These are phyloP conservation scores for Phialocephala subalpina DNA, from an alignment of 2,329 filamentous ascomycete species.

Conservation along the genomic window DNA sequence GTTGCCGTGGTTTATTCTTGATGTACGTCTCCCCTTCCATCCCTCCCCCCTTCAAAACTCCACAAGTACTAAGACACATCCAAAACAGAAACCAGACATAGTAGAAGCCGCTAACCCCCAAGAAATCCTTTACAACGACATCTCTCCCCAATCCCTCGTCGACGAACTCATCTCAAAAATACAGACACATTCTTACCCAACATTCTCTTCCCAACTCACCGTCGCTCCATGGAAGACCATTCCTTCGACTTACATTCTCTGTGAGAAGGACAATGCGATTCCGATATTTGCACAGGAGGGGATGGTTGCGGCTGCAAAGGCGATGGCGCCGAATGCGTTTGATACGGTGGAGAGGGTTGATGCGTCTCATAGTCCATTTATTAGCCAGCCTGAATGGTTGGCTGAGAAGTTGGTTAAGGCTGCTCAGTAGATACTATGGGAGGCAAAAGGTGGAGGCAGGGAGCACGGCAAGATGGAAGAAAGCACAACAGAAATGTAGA, in stretches of 20 bases:
- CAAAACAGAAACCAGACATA: constrained; percentile 13
- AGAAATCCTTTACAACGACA: constrained; percentile 48
- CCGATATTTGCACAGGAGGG: constrained; percentile 45
- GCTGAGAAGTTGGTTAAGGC: constrained; percentile 29
- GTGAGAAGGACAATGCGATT: constrained; percentile 49
- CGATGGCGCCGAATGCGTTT: constrained; percentile 26
- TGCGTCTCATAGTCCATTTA: constrained; percentile 37
- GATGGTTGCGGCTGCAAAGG: constrained; percentile 42
- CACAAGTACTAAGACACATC: neutral
- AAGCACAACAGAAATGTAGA: too few relatives aligned
- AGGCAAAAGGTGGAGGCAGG: neutral
- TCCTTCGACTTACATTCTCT: constrained; percentile 50
- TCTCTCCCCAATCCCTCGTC: constrained; percentile 37
- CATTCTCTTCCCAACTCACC: constrained; percentile 38
- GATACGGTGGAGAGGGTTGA: constrained; percentile 33
- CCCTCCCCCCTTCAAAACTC: neutral
- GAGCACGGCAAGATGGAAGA: too few relatives aligned
- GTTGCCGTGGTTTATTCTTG: constrained; percentile 30
- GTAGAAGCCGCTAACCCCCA: constrained; percentile 32
- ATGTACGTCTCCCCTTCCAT: constrained; percentile 18
- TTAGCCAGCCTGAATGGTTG: constrained; percentile 34
- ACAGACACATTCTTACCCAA: constrained; percentile 41
- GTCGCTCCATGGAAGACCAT: constrained; percentile 50
- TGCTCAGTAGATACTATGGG: constrained; percentile 12
- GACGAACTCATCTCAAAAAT: constrained; percentile 33